Evolutionary conservation across 345 rosid genomes (phyloP).

Genomic region (Adansonia digitata): DNA sequence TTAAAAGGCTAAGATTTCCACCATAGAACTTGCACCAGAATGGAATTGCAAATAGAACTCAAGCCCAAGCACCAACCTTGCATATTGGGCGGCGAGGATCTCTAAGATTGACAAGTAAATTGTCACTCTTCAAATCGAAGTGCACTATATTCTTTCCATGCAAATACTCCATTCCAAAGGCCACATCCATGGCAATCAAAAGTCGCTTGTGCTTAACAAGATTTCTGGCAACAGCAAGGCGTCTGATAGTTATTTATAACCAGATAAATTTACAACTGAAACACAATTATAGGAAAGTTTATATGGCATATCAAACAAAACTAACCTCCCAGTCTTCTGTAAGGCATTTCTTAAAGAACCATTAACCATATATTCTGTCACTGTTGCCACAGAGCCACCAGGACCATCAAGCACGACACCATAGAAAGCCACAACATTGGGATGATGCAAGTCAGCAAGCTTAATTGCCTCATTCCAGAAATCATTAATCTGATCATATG

Average conservation of each 20-base stretch:
- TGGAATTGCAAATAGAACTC: background rate
- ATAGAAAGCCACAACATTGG: constrained; percentile 71
- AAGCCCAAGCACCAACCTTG: constrained; percentile 38
- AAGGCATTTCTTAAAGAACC: constrained; percentile 67
- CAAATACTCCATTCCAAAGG: constrained; percentile 80
- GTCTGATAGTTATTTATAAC: background rate
- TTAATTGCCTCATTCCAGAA: constrained; percentile 79
- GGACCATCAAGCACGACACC: constrained; percentile 74
- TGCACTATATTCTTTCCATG: constrained; percentile 66
- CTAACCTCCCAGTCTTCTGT: constrained; percentile 49
- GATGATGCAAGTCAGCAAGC: constrained; percentile 80
- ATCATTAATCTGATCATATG: constrained; percentile 45
- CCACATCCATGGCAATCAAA: constrained; percentile 68
- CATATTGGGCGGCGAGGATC: constrained; percentile 68
- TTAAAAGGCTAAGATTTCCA: background rate
- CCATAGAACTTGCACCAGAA: background rate
- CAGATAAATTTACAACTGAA: background rate
- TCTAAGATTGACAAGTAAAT: constrained; percentile 58
- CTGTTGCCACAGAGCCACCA: constrained; percentile 69
- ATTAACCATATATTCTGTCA: constrained; percentile 71
- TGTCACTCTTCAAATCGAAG: constrained; percentile 69
- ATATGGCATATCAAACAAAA: background rate
- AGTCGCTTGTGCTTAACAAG: constrained; percentile 51
- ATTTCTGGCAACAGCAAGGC: background rate
- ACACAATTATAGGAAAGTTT: background rate